Conservation (phyloP, 1,284 basidiomycete species). For the Puccinia coronata region DNA sequence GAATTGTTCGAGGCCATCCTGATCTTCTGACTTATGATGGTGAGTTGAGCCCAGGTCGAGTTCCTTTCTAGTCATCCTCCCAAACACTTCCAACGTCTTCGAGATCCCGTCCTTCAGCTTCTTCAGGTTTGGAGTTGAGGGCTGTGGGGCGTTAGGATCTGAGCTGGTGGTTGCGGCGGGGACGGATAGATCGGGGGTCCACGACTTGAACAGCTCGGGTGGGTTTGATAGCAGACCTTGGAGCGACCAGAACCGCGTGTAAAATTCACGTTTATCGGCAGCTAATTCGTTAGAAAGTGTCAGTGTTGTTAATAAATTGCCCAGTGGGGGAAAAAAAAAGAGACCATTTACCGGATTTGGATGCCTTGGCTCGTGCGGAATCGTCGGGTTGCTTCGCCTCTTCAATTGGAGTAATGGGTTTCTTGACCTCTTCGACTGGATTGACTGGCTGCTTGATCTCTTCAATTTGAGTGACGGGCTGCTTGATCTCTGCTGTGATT, state of each 20-base stretch:
- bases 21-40: constrained; percentile 69
- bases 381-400: not conserved
- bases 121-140: constrained; percentile 57
- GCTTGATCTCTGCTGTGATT: constrained; percentile 59
- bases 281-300: not conserved
- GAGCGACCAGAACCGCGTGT: constrained; percentile 79
- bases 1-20: constrained; percentile 66
- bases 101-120: constrained; percentile 70
- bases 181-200: constrained; percentile 45
- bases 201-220: constrained; percentile 52
- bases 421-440: constrained; percentile 54
- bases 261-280: constrained; percentile 66
- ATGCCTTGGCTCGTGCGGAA: constrained; percentile 33
- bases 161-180: constrained; percentile 40
- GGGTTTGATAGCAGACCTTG: constrained; percentile 62
- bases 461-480: no score
- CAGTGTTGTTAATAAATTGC: not conserved
- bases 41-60: constrained; percentile 60
- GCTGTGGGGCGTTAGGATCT: constrained; percentile 65
- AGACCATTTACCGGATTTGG: constrained; percentile 28
- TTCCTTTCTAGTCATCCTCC: constrained; percentile 79
- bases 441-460: no score
- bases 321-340: not conserved
- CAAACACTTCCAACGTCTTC: constrained; percentile 72
- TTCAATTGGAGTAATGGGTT: no score